These are phyloP conservation scores for Boletus sp. DNA, from an alignment of 768 basidiomycete species.

Conservation along the genomic window DNA sequence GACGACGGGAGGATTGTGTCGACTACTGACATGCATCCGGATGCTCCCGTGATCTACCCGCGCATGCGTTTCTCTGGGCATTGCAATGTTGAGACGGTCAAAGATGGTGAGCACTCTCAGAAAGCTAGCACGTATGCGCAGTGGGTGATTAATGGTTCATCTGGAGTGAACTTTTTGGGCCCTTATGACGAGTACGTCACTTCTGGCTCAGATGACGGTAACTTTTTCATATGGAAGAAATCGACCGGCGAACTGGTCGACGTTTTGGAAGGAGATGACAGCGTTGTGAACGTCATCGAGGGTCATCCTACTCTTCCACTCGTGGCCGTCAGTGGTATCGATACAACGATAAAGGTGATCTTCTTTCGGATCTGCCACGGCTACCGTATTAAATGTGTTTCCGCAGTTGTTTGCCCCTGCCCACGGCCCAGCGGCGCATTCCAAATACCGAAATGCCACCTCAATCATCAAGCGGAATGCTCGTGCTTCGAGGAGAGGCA, in stretches of 20 bases:
- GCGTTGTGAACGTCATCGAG: constrained; percentile 84
- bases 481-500: constrained; percentile 29
- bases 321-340: constrained; percentile 85
- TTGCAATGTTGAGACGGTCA: constrained; percentile 79
- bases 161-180: constrained; percentile 79
- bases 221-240: constrained; percentile 87
- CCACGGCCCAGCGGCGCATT: constrained; percentile 45
- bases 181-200: constrained; percentile 71
- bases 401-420: constrained; percentile 65
- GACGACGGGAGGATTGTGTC: constrained; percentile 28
- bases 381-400: background rate
- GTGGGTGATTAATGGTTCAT: background rate
- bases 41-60: constrained; percentile 59
- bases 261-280: constrained; percentile 80
- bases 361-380: background rate
- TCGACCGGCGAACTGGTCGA: constrained; percentile 58
- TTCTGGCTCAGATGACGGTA: constrained; percentile 85
- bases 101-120: constrained; percentile 61
- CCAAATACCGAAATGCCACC: constrained; percentile 49
- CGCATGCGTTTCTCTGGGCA: constrained; percentile 62
- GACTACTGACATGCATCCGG: constrained; percentile 23
- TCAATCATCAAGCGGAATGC: constrained; percentile 57
- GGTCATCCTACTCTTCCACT: constrained; percentile 75
- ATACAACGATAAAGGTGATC: constrained; percentile 74
- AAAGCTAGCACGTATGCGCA: background rate